Percentiles rank a stretch among this genome's conserved stretches.
Conservation (phyloP, 2,329 filamentous ascomycete species). For the Scleromitrula shiraiana region DNA sequence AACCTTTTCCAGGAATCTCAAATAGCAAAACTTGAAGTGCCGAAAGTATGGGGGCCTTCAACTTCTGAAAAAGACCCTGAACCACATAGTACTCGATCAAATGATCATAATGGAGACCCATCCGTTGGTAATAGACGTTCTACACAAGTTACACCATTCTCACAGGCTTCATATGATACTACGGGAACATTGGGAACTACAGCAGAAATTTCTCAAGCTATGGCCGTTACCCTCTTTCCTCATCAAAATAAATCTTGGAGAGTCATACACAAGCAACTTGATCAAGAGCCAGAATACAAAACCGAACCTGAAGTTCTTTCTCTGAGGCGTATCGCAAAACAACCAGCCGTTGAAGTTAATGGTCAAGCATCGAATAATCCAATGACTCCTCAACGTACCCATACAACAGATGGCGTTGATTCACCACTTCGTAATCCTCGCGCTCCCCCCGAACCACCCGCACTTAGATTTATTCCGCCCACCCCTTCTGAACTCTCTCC, state of each 20-base stretch:
- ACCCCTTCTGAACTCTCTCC: slow-evolving; percentile 54
- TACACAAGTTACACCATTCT: slow-evolving; percentile 54
- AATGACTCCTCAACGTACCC: slow-evolving; percentile 42
- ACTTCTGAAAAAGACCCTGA: slow-evolving; percentile 14
- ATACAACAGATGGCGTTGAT: slow-evolving; percentile 47
- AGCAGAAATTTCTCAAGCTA: slow-evolving; percentile 53
- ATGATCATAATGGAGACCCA: slow-evolving; percentile 46
- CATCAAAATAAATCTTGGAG: slow-evolving; percentile 52
- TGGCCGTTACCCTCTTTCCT: slow-evolving; percentile 53
- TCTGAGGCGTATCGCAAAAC: slow-evolving; percentile 10
- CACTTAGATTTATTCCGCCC: slow-evolving; percentile 53
- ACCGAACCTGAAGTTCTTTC: not conserved
- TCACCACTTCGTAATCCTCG: slow-evolving; percentile 56
- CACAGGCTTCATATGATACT: slow-evolving; percentile 49
- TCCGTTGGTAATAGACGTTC: slow-evolving; percentile 46
- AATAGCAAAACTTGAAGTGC: slow-evolving; percentile 3
- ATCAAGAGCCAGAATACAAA: not conserved
- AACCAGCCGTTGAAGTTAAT: slow-evolving; percentile 22
- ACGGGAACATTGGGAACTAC: slow-evolving; percentile 45
- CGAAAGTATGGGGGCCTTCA: slow-evolving; percentile 6
- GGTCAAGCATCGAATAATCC: slow-evolving; percentile 35
- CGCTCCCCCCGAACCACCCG: slow-evolving; percentile 48
- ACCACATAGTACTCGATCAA: slow-evolving; percentile 12
- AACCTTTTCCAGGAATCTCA: slow-evolving; percentile 31
- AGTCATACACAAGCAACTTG: slow-evolving; percentile 1